Evolutionary conservation across 805 yeast species (phyloP), one percentile per base, ranked within the genome.

Genomic region (Kazachstania kunashirensis): DNA sequence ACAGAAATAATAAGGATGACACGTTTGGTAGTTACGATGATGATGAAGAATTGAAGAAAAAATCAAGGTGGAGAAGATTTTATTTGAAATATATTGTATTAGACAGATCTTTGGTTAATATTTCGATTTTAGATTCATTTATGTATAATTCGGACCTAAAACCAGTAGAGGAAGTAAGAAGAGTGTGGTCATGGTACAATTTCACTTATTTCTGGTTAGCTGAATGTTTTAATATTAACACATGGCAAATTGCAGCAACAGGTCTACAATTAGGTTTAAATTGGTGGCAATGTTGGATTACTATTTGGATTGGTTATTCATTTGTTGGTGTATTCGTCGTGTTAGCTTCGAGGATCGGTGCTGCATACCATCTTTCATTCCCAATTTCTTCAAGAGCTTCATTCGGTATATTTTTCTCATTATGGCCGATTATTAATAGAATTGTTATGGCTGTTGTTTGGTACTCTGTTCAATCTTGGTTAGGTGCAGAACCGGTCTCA

Each of bases 231-330:
- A 85, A 85, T 61, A 76, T 85, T 53, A 84, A 83, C 57, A 84
- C 95, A 5, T 84, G 89, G 85, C 86, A 82, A 65, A 84, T 85
- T 48, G 95, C 94, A 2, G 77, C 89, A 7, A 81, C 94, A 0
- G 94, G 94, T 49, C 79, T 81, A 39, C 66, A 68, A 37, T 74
- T 77, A 16, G 92, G 92, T 9, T 63, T 85, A 60, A 72, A 79
- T 13, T 84, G 95, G 94, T 85, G 94, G 94, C 86, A 79, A 53
- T 77, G 82, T 10, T 85, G 95, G 94, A 62, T 85, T 26, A 73
- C 92, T 1, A 92, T 85, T 18, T 84, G 94, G 92, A 44, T 85
- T 13, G 95, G 95, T 6, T 85, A 85, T 57, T 52, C 67, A 14
- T 59, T 82, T 32, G 75, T 83, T 43, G 92, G 82, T 43, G 47